Evolutionary conservation across 768 basidiomycete species (phyloP).

Genomic region (Strobilomyces confusus): DNA sequence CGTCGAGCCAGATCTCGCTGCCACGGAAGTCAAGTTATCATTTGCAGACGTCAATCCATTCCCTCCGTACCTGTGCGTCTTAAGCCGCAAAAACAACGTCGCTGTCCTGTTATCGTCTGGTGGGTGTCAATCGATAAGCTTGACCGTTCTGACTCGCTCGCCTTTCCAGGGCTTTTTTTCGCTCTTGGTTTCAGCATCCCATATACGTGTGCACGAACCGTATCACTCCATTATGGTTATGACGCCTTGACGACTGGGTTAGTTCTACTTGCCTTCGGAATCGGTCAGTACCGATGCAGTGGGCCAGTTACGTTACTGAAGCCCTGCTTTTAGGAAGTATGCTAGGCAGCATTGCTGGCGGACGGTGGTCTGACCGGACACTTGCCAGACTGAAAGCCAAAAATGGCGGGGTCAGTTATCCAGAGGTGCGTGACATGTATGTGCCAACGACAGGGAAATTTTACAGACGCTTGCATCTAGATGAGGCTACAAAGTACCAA

Average conservation of each 20-base stretch:
- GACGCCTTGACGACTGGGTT: slow-evolving; percentile 71
- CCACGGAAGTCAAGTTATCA: slow-evolving; percentile 48
- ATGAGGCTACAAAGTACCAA: slow-evolving; percentile 72
- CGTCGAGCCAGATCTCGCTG: slow-evolving; percentile 5
- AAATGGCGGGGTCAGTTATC: slow-evolving; percentile 48
- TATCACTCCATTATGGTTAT: slow-evolving; percentile 62
- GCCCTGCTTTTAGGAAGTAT: slow-evolving; percentile 37
- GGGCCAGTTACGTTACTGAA: background rate
- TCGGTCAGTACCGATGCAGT: slow-evolving; percentile 39
- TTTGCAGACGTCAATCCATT: slow-evolving; percentile 72
- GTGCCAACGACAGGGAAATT: too few relatives aligned
- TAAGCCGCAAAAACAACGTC: slow-evolving; percentile 65
- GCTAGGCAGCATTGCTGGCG: slow-evolving; percentile 52
- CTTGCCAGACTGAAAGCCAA: slow-evolving; percentile 40
- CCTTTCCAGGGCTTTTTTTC: slow-evolving; percentile 56
- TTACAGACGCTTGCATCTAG: slow-evolving; percentile 31
- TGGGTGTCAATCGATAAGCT: slow-evolving; percentile 14
- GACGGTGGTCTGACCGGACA: slow-evolving; percentile 53
- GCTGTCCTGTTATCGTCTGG: slow-evolving; percentile 43
- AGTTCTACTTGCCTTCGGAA: slow-evolving; percentile 70
- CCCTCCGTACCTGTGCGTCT: slow-evolving; percentile 54
- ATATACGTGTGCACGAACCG: slow-evolving; percentile 74
- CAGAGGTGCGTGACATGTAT: slow-evolving; percentile 52
- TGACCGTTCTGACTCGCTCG: background rate
- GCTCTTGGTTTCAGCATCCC: slow-evolving; percentile 65